Base-by-base conservation (phyloP, 2,329 filamentous ascomycete genomes). In the Colletotrichum siamense region DNA sequence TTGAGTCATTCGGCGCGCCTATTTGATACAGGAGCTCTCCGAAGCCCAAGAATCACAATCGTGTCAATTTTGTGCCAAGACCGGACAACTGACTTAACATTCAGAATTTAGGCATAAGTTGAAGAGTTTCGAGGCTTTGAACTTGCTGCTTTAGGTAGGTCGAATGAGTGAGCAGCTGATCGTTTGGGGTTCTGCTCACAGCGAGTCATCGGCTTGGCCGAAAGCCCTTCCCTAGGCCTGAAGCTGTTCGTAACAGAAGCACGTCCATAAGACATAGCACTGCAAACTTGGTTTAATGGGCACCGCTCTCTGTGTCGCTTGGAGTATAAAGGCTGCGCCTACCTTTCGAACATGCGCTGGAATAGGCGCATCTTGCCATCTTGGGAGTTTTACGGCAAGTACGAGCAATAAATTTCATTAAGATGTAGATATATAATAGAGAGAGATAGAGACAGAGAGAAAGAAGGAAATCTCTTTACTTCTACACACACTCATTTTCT, bases 51-150 rank as follows among this genome's bases (percentile, higher is more conserved):
- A 10, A 8, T 9, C 8, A n/a, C 18, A 49, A 49, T 1, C 1
- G 18, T n/a, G 18, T n/a, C 39, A n/a, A n/a, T n/a, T 5, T n/a
- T n/a, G 18, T 49, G 18, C 8, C 18, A n/a, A 2, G 18, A 49
- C 39, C 6, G 9, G 18, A 49, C 18, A 49, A 3, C 18, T 49
- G 18, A 10, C 18, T 49, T 49, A 5, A 12, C 9, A 18, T n/a
- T n/a, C 1, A 12, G 18, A n/a, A 49, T 0, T n/a, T 12, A n/a
- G 2, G 0, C 18, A 49, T 6, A n/a, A 6, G 9, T 5, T 49
- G 5, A 12, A 12, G 39, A 10, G 39, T n/a, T 49, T 49, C 9
- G 3, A 49, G 39, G 18, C 39, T 49, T 12, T 49, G 3, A 22
- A 22, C 5, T 49, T 49, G 18, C 39, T 49, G 18, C 10, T 49